phyloP scores from a whole-genome alignment of 371 early-diverging fungal species.

The Lichtheimia corymbifera region DNA sequence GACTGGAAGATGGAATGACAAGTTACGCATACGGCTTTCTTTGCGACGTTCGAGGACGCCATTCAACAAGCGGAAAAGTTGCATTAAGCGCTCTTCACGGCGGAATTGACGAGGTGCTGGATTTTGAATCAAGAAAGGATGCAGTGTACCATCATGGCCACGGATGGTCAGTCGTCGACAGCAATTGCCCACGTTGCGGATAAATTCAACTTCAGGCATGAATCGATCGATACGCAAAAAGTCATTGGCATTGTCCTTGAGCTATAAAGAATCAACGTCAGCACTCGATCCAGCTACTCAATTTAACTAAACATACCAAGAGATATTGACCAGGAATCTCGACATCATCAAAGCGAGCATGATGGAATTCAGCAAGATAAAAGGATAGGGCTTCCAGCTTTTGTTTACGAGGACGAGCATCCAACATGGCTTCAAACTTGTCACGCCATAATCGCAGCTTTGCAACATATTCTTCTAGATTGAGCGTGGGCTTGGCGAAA shows the following conservation, averaged over 20 bases:
- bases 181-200: conserved; percentile 78
- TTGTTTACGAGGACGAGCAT: conserved; percentile 78
- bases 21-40: conserved; percentile 77
- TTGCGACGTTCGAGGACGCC: conserved; percentile 75
- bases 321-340: conserved; percentile 98
- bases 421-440: conserved; percentile 83
- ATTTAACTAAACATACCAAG: conserved; percentile 44
- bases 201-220: conserved; percentile 82
- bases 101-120: conserved; percentile 85
- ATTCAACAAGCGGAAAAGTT: conserved; percentile 90
- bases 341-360: conserved; percentile 96
- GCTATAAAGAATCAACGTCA: conserved; percentile 21
- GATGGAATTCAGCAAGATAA: conserved; percentile 96
- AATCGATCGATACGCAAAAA: conserved; percentile 95
- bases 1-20: conserved; percentile 89
- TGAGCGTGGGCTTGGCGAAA: conserved; percentile 83
- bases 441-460: conserved; percentile 87
- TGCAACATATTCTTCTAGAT: conserved; percentile 78
- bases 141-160: conserved; percentile 88
- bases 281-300: too few relatives aligned
- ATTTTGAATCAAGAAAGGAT: conserved; percentile 92
- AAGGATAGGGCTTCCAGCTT: conserved; percentile 85
- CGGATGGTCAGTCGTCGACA: conserved; percentile 82
- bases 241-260: conserved; percentile 84
- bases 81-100: conserved; percentile 92